Percentiles rank a stretch among this genome's conserved stretches.
Conservation (phyloP, 129 eudicot species). For the Lactuca sativa region DNA sequence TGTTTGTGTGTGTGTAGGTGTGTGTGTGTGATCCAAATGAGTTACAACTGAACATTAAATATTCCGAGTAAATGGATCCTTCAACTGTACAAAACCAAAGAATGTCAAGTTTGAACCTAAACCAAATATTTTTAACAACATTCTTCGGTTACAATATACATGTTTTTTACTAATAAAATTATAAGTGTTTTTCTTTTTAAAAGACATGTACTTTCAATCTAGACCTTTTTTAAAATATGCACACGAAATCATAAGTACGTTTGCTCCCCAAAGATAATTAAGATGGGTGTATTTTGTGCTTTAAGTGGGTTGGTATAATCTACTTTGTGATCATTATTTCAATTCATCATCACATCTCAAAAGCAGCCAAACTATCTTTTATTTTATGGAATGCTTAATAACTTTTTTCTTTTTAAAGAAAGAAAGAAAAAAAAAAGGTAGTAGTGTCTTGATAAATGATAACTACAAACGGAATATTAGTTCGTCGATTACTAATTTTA, state of each 20-base stretch:
- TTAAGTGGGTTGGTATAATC: constrained; percentile 36
- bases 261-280: constrained; percentile 14
- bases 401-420: not conserved
- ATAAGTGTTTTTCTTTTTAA: constrained; percentile 14
- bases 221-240: constrained; percentile 10
- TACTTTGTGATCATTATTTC: constrained; percentile 27
- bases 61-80: too few relatives aligned
- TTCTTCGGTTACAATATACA: not conserved
- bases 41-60: too few relatives aligned
- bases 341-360: constrained; percentile 31
- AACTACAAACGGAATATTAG: too few relatives aligned
- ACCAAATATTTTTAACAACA: too few relatives aligned
- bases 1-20: too few relatives aligned
- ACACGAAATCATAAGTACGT: constrained; percentile 25
- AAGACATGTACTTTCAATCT: constrained; percentile 25
- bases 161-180: not conserved
- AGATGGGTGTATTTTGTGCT: constrained; percentile 23
- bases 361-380: constrained; percentile 18
- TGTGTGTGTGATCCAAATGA: too few relatives aligned
- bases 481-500: too few relatives aligned
- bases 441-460: too few relatives aligned
- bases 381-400: not conserved
- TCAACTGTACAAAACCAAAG: too few relatives aligned
- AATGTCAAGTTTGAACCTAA: too few relatives aligned
- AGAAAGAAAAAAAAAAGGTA: too few relatives aligned